Conservation (phyloP, 1,284 basidiomycete genomes). For the Athelia psychrophila region DNA sequence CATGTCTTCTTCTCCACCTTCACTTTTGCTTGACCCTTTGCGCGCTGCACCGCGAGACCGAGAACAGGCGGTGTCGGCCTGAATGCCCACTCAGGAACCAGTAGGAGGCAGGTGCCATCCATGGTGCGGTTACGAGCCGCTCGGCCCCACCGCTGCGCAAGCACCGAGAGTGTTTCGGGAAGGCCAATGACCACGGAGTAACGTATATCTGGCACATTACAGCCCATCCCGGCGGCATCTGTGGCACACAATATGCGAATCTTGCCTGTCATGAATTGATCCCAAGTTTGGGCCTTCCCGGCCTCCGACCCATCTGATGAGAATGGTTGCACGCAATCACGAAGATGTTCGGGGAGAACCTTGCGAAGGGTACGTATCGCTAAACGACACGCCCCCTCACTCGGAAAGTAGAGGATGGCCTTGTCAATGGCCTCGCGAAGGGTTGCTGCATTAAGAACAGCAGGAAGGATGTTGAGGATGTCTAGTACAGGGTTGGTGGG, state of each 20-base stretch:
- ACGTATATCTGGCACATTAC: slow-evolving; percentile 15
- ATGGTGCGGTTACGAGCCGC: slow-evolving; percentile 6
- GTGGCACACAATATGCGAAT: slow-evolving; percentile 16
- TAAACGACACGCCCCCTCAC: neutral
- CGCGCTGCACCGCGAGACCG: slow-evolving; percentile 3
- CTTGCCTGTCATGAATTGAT: slow-evolving; percentile 9
- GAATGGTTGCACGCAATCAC: slow-evolving; percentile 11
- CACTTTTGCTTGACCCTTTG: slow-evolving; percentile 3
- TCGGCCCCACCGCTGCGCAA: slow-evolving; percentile 20
- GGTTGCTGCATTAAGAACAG: slow-evolving; percentile 5
- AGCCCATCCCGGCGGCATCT: slow-evolving; percentile 20
- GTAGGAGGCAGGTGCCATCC: slow-evolving; percentile 11
- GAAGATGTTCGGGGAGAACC: slow-evolving; percentile 7
- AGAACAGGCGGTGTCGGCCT: slow-evolving; percentile 6
- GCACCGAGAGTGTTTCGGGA: slow-evolving; percentile 8
- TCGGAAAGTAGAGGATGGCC: slow-evolving; percentile 5
- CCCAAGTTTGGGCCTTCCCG: slow-evolving; percentile 13
- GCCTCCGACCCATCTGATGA: slow-evolving; percentile 13
- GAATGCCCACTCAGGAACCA: slow-evolving; percentile 15
- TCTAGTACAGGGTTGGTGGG: slow-evolving; percentile 17
- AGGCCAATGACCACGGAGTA: slow-evolving; percentile 13
- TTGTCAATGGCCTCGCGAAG: slow-evolving; percentile 4
- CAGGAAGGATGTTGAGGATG: slow-evolving; percentile 16
- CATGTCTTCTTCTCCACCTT: slow-evolving; percentile 5
- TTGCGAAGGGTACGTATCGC: slow-evolving; percentile 2